Percentiles rank a stretch among this genome's conserved stretches.
Evolutionary conservation across 2,329 filamentous ascomycete genomes (phyloP).

Genomic region (Xylariaceae sp.): DNA sequence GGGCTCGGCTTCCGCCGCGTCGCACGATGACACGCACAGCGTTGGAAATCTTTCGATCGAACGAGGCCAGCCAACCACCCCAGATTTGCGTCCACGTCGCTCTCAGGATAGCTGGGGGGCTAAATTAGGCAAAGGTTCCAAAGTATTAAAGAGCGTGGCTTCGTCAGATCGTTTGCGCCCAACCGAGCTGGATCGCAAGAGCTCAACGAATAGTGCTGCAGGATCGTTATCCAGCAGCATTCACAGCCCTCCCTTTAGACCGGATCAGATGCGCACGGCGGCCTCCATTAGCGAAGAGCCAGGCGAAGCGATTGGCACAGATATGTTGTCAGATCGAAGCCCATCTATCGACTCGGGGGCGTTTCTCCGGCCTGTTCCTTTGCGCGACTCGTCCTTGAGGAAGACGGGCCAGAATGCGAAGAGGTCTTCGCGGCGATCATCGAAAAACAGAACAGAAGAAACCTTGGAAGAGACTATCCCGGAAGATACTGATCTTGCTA

Average conservation of each 20-base stretch:
- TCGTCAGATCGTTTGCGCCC: constrained; percentile 64
- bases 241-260: constrained; percentile 33
- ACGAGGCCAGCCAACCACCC: constrained; percentile 45
- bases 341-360: constrained; percentile 22
- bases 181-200: constrained; percentile 59
- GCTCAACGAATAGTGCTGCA: constrained; percentile 42
- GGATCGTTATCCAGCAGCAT: constrained; percentile 39
- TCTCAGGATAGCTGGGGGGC: constrained; percentile 62
- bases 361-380: constrained; percentile 47
- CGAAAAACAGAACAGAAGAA: constrained; percentile 45
- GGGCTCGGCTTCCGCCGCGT: constrained; percentile 44
- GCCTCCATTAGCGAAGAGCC: constrained; percentile 55
- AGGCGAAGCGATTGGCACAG: constrained; percentile 15
- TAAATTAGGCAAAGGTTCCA: constrained; percentile 50
- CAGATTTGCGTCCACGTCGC: constrained; percentile 48
- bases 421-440: constrained; percentile 48
- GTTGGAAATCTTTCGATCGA: constrained; percentile 64
- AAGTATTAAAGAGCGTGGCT: constrained; percentile 68
- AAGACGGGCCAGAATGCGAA: constrained; percentile 52
- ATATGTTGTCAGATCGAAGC: constrained; percentile 15
- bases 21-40: constrained; percentile 57
- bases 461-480: constrained; percentile 38
- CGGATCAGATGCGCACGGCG: constrained; percentile 50
- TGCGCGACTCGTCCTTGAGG: constrained; percentile 64
- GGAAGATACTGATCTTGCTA: constrained; percentile 36